phyloP scores from a whole-genome alignment of 2,329 filamentous ascomycete species.

The Orbilia blumenaviensis region DNA sequence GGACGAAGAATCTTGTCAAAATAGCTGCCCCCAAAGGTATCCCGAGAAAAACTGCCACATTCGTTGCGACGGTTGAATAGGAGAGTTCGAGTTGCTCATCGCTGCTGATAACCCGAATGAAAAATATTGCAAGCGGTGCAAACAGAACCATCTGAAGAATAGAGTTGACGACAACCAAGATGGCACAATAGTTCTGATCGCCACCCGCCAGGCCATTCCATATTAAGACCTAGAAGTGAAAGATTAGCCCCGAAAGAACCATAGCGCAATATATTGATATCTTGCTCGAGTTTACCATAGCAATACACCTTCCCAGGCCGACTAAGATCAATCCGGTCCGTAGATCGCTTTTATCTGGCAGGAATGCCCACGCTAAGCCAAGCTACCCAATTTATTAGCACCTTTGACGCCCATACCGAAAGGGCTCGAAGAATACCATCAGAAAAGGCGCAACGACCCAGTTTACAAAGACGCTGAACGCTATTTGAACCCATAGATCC shows the following conservation, averaged over 20 bases:
- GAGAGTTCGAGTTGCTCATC: slow-evolving; percentile 56
- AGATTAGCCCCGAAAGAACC: no score
- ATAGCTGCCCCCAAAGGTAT: slow-evolving; percentile 83
- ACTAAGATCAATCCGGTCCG: slow-evolving; percentile 80
- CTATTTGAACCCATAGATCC: slow-evolving; percentile 79
- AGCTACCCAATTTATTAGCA: no score
- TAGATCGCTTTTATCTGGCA: slow-evolving; percentile 69
- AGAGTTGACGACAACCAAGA: slow-evolving; percentile 79
- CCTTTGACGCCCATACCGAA: no score
- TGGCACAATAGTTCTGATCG: slow-evolving; percentile 82
- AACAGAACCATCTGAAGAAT: slow-evolving; percentile 78
- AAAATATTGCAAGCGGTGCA: slow-evolving; percentile 74
- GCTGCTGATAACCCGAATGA: slow-evolving; percentile 69
- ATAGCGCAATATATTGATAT: no score
- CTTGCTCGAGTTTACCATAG: no score
- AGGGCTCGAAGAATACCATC: no score
- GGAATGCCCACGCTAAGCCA: slow-evolving; percentile 73
- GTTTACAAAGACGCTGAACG: slow-evolving; percentile 78
- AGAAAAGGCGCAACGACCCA: slow-evolving; percentile 84
- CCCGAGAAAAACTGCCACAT: slow-evolving; percentile 83
- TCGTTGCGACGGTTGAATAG: slow-evolving; percentile 77
- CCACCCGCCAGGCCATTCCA: slow-evolving; percentile 82
- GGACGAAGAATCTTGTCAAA: slow-evolving; percentile 74
- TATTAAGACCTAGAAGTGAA: slow-evolving; percentile 68
- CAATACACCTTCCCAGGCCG: slow-evolving; percentile 84